These are phyloP conservation scores for Linderniella brevidens DNA, from an alignment of 257 asterid species.

Conservation along the genomic window DNA sequence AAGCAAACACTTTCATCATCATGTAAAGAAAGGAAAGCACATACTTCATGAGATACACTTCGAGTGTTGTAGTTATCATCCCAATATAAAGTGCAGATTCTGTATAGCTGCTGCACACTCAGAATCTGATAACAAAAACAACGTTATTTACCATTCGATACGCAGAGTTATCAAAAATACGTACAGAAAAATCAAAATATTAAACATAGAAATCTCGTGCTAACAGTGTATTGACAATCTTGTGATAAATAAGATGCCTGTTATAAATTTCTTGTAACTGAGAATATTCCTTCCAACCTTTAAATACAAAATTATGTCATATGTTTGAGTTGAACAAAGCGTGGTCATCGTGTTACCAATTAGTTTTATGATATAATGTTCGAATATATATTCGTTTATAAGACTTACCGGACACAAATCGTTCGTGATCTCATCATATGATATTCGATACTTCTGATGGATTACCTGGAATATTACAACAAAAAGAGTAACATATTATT, in stretches of 20 bases:
- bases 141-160: not conserved
- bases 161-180: no score
- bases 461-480: slow-evolving; percentile 49
- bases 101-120: slow-evolving; percentile 94
- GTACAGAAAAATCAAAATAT: no score
- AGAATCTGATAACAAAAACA: slow-evolving; percentile 49
- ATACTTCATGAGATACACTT: slow-evolving; percentile 83
- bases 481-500: slow-evolving; percentile 1
- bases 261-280: no score
- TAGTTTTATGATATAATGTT: not conserved
- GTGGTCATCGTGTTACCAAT: no score
- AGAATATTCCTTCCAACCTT: no score
- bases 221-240: no score
- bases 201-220: no score
- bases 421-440: slow-evolving; percentile 84
- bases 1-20: no score
- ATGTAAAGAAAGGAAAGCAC: no score
- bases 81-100: slow-evolving; percentile 89
- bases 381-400: slow-evolving; percentile 2
- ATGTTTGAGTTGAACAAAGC: no score
- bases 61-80: slow-evolving; percentile 92
- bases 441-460: slow-evolving; percentile 94
- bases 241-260: no score
- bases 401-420: slow-evolving; percentile 95
- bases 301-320: no score